Evolutionary conservation across 129 eudicot genomes (phyloP), one percentile per base, ranked within the genome.

Genomic region (Flaveria ramosissima): DNA sequence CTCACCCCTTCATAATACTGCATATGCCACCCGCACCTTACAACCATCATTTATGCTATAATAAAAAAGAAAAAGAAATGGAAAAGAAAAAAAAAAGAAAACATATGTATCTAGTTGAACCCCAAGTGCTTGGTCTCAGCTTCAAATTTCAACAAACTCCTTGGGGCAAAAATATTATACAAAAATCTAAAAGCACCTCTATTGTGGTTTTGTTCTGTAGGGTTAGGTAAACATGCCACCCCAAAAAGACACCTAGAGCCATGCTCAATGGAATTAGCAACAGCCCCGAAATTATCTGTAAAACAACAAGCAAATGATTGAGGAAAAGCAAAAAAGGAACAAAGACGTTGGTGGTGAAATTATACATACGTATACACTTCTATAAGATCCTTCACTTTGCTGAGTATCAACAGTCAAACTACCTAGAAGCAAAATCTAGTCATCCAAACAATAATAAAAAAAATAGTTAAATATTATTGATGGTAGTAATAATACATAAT

Each of bases 1-100:
- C 98, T 94, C 36, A 94, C 98, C 15, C 98, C 98, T 86, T 94
- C 98, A 42, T 87, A 85, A 75, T 94, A 86, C 98, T 93, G 71
- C 78, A 60, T 64, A 12, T n/a, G 84, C 51, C 77, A 85, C 45
- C 9, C 1, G 26, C 2, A 78, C 12, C 7, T 55, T 20, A 52
- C 68, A 80, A 9, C 36, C 27, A 63, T 21, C 13, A 42, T 73
- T 48, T 72, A 20, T 2, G 67, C 11, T 23, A 70, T 21, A 73
- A 7, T 6, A 24, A n/a, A 3, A 19, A 4, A 41, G 7, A 21
- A n/a, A 36, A 8, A 39, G 13, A 41, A 57, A 47, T 77, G 16
- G 30, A 27, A 27, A 27, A 27, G 30, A 2, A 27, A 30, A 30
- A 74, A 36, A 36, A 74, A 36, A 36, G 5, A 36, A 36, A 36